Conservation (phyloP, 208 protist species). For the Acanthamoeba lenticulata region DNA sequence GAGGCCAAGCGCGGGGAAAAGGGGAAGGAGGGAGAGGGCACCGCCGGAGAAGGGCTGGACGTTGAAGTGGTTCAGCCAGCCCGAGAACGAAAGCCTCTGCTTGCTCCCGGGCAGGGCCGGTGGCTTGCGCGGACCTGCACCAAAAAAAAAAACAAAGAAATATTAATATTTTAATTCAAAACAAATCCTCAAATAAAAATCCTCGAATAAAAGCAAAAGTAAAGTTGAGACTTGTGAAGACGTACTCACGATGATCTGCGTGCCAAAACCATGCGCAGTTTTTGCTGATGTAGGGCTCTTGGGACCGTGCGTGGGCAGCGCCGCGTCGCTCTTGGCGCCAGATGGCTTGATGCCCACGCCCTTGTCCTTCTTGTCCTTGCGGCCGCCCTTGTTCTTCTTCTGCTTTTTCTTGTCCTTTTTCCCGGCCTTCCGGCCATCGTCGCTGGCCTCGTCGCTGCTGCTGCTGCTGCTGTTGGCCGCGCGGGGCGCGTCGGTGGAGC, state of each 20-base stretch:
- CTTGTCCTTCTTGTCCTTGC: neutral
- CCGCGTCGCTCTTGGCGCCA: neutral
- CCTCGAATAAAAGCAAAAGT: neutral
- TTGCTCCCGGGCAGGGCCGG: neutral
- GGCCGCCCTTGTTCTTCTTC: neutral
- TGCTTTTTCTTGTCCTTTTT: neutral
- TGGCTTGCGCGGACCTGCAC: neutral
- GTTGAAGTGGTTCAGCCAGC: neutral
- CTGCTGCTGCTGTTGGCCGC: neutral
- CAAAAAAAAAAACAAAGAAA: no score
- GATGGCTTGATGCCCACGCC: no score
- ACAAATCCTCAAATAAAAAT: no score
- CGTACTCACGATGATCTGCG: neutral
- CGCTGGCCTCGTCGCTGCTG: neutral
- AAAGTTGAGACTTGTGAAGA: neutral
- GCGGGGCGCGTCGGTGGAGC: no score
- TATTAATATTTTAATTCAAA: no score
- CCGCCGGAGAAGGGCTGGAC: neutral
- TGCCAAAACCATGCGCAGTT: neutral
- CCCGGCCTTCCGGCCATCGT: neutral
- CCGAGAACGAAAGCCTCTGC: constrained; percentile 8
- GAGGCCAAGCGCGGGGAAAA: no score
- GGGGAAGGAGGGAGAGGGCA: no score
- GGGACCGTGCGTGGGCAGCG: neutral
- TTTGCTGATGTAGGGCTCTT: neutral